A percentile compares a stretch with the other conserved stretches of the same genome.
These are phyloP conservation scores for Fusarium nygamai DNA, from an alignment of 2,329 filamentous ascomycete species.

Conservation along the genomic window DNA sequence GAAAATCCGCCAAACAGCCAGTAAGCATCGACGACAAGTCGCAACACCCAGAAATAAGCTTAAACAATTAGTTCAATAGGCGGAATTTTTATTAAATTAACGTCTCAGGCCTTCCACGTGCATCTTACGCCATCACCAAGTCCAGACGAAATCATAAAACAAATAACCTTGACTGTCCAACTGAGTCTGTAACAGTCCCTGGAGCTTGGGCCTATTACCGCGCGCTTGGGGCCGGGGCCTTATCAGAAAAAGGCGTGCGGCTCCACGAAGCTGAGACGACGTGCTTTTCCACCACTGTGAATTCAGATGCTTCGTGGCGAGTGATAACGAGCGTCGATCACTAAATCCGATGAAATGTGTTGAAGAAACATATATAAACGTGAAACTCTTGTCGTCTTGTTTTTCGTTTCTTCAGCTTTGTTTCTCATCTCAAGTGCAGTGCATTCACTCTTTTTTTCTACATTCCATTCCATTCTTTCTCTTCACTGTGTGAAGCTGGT, in stretches of 20 bases:
- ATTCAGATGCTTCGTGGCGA: constrained; percentile 9
- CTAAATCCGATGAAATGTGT: not conserved
- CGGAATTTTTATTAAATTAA: not conserved
- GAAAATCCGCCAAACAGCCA: not conserved
- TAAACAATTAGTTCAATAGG: not conserved
- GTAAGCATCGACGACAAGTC: fast-evolving
- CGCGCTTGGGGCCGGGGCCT: constrained; percentile 28
- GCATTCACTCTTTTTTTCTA: constrained; percentile 19
- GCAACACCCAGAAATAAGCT: not conserved
- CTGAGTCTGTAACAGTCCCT: constrained; percentile 6
- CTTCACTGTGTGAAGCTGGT: constrained; percentile 47
- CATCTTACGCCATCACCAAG: not conserved
- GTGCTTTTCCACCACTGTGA: constrained; percentile 37
- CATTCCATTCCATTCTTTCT: constrained; percentile 33
- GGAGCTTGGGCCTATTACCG: constrained; percentile 1
- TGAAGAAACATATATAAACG: constrained; percentile 22
- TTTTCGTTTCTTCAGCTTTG: constrained; percentile 24
- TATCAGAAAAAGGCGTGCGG: constrained; percentile 17
- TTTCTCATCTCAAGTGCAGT: constrained; percentile 27
- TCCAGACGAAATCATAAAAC: not conserved
- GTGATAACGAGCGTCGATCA: not conserved
- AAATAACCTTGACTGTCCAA: not conserved
- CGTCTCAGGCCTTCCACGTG: not conserved
- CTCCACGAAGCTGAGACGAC: constrained; percentile 38
- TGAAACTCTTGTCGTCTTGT: not conserved